Base-by-base conservation (phyloP, 2,329 filamentous ascomycete species). In the Monosporascus sp. region DNA sequence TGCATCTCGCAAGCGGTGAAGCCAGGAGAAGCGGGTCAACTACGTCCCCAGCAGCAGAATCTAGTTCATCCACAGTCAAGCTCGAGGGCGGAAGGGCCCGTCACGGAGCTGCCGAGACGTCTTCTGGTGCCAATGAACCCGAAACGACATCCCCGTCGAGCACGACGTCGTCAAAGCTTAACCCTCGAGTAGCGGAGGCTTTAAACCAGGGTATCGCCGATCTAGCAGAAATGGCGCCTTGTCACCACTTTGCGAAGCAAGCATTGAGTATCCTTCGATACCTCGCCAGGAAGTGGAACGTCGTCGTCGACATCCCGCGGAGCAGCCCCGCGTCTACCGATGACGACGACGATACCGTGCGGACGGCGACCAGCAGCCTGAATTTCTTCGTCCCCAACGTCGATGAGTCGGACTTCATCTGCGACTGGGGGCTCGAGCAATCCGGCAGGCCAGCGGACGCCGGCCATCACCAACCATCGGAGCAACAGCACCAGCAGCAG, bases 161-260 rank as follows among this genome's bases (percentile, higher is more conserved):
- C 50, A 59, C 38, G 38, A 55, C 27, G 51, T 56, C 61, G 46
- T 55, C 59, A 3, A 67, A 73, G 54, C 61, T 73, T 7, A 71
- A 75, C 49, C 67, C 75, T 1, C 70, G 64, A 9, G 76, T 77
- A 2, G 64, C 71, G 2, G 72, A 76, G 34, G 69, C 75, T 1
- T 73, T 86, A 36, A 73, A 69, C 9, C 78, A 81, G 52, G 81
- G 81, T 14, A 81, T 86, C 36, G 67, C 76, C 2, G 80, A 84
- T 56, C 69, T 86, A 17, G 77, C 77, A 1, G 80, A 84, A 59
- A 86, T 86, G 83, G 77, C 78, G 0, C 77, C 78, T 0, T 84
- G 81, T 52, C 81, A 84, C 59, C 77, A 81, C 52, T 84, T 84
- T 61, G 81, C 81, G 11, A 79, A 82, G 59, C 81, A 84, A 59